Conservation (phyloP, 768 basidiomycete species). For the Trametes meyenii region DNA sequence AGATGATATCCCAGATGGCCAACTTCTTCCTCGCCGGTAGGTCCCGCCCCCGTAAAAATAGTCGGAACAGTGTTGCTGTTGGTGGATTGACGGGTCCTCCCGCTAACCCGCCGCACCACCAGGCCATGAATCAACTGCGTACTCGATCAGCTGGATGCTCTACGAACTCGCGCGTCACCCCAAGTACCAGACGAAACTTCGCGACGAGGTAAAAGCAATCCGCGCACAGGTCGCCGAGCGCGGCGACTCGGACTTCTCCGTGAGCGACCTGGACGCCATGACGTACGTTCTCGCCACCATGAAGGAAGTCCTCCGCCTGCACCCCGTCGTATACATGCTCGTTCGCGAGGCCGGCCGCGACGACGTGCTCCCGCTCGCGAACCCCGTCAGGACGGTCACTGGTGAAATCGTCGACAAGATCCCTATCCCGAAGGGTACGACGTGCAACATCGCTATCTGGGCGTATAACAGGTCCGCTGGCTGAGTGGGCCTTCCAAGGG, state of each 20-base stretch:
- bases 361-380: slow-evolving; percentile 29
- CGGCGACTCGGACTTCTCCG: slow-evolving; percentile 23
- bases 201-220: slow-evolving; percentile 16
- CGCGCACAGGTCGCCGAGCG: slow-evolving; percentile 13
- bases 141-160: slow-evolving; percentile 34
- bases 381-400: slow-evolving; percentile 6
- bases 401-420: slow-evolving; percentile 28
- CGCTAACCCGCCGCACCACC: neutral
- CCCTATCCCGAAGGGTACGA: slow-evolving; percentile 33
- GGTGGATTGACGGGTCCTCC: no score
- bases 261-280: slow-evolving; percentile 18
- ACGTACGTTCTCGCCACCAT: slow-evolving; percentile 3
- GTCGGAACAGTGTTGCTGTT: no score
- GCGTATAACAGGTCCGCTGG: slow-evolving; percentile 38
- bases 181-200: slow-evolving; percentile 13
- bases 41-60: neutral
- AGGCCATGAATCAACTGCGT: slow-evolving; percentile 39
- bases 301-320: slow-evolving; percentile 30
- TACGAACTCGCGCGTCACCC: slow-evolving; percentile 20
- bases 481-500: no score
- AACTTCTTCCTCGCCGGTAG: slow-evolving; percentile 22
- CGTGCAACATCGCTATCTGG: slow-evolving; percentile 29
- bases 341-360: slow-evolving; percentile 26
- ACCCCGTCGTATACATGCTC: slow-evolving; percentile 24
- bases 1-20: slow-evolving; percentile 38